A percentile compares a stretch with the other conserved stretches of the same genome.
phyloP scores from a whole-genome alignment of 2,329 filamentous ascomycete genomes.

The Pseudopithomyces maydicus region DNA sequence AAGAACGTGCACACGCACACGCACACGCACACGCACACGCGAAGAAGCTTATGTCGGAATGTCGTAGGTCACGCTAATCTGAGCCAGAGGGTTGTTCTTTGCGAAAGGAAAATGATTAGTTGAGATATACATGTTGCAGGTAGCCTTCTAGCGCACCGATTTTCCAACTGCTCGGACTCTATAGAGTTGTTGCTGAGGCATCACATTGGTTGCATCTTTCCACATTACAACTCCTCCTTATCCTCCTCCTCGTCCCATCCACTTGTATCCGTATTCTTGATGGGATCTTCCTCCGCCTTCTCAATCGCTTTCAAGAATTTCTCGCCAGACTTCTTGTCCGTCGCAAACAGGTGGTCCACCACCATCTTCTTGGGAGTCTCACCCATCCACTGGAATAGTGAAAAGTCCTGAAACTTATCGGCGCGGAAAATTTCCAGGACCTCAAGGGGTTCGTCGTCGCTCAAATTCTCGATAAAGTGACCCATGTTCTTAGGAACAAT shows the following conservation, averaged over 20 bases:
- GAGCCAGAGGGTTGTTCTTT: neutral
- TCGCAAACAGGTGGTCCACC: slow-evolving; percentile 68
- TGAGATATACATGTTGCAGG: too few species aligned
- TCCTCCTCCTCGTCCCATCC: slow-evolving; percentile 34
- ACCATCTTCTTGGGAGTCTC: slow-evolving; percentile 72
- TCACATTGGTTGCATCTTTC: neutral
- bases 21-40: too few species aligned
- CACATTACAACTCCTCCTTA: slow-evolving; percentile 20
- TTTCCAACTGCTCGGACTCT: too few species aligned
- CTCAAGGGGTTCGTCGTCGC: slow-evolving; percentile 73
- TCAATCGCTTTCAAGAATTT: slow-evolving; percentile 67
- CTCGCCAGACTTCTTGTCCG: slow-evolving; percentile 64
- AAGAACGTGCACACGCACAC: too few species aligned
- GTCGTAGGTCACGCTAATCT: too few species aligned
- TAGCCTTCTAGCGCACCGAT: too few species aligned
- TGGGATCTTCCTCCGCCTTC: slow-evolving; percentile 62
- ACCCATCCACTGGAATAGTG: slow-evolving; percentile 75
- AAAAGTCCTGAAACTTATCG: slow-evolving; percentile 74
- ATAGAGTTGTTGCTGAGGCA: too few species aligned
- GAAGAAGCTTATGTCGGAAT: too few species aligned
- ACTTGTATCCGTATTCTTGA: slow-evolving; percentile 29
- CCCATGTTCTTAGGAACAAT: slow-evolving; percentile 79
- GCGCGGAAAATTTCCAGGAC: slow-evolving; percentile 78
- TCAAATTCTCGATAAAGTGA: slow-evolving; percentile 81
- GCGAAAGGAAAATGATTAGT: neutral